Base-by-base conservation (phyloP, 306 rosid species). In the Casuarina glauca region DNA sequence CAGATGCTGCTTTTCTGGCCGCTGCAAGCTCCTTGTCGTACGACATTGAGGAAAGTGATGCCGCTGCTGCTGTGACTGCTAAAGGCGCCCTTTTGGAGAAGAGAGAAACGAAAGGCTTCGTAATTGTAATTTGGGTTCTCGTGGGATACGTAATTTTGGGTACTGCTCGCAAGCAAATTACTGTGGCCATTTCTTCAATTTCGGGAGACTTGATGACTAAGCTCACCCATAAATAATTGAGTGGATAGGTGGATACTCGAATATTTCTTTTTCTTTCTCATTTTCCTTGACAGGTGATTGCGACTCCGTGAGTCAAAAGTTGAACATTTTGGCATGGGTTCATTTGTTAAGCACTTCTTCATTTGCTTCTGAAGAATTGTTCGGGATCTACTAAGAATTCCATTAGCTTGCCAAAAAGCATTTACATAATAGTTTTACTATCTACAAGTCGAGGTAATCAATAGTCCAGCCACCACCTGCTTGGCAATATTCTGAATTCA, bases 11-110 rank as follows among this genome's bases (percentile, higher is more conserved):
- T 86, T 86, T 90, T 85, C 83, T 94, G 20, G 98, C 98, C 75
- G 98, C 97, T 3, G 87, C 87, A 78, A 94, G 97, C 78, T 94
- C 97, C 74, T 89, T 92, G 38, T 92, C 92, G 87, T 90, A 94
- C 81, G 97, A 39, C 97, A 92, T 92, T 39, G 97, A 83, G 77
- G 89, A 85, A 78, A 76, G 32, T 5, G 83, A 1, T 6, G 82
- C 4, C 60, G 78, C 66, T 20, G 89, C 74, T 20, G 79, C 57
- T n/a, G 74, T 44, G 41, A 19, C 71, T 66, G 49, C 10, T 3
- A 19, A 71, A 66, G 81, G 75, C 73, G 74, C 19, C 16, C 75
- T 70, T 20, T 44, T 36, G 58, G 80, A 46, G 72, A 67, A 67
- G 12, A 79, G 70, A 45, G 63, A 62, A 4, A 41, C 69, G 9